phyloP scores from a whole-genome alignment of 768 basidiomycete genomes.

The Russula sp. region DNA sequence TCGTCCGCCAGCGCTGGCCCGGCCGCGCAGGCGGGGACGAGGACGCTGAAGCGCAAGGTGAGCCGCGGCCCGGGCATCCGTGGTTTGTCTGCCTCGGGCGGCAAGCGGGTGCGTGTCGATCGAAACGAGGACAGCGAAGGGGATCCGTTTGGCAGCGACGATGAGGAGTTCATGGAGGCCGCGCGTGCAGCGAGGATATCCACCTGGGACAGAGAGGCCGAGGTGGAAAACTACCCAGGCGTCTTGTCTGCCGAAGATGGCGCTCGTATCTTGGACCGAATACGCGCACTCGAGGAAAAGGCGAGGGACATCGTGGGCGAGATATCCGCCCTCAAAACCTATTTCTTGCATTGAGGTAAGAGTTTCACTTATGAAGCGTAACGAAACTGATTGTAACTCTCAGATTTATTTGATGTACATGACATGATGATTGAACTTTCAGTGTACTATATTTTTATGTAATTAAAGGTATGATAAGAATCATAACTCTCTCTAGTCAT shows the following conservation, averaged over 20 bases:
- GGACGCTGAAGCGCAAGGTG: slow-evolving; percentile 17
- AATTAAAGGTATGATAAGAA: slow-evolving; percentile 10
- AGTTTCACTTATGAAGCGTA: not conserved
- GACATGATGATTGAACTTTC: slow-evolving; percentile 20
- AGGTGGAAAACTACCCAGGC: slow-evolving; percentile 9
- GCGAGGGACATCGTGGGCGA: slow-evolving; percentile 22
- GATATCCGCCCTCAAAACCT: slow-evolving; percentile 21
- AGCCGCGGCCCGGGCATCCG: slow-evolving; percentile 14
- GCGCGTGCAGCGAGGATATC: slow-evolving; percentile 14
- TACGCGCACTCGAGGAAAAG: slow-evolving; percentile 20
- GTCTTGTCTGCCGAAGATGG: slow-evolving; percentile 14
- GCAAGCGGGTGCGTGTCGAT: slow-evolving; percentile 18
- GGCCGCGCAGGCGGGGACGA: slow-evolving; percentile 9
- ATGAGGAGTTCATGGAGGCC: slow-evolving; percentile 21
- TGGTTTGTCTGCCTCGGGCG: not conserved
- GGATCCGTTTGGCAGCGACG: slow-evolving; percentile 19
- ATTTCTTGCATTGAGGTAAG: slow-evolving; percentile 21
- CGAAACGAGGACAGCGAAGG: slow-evolving; percentile 20
- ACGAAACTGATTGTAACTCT: not conserved
- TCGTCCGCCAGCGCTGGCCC: slow-evolving; percentile 8
- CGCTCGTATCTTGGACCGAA: slow-evolving; percentile 16
- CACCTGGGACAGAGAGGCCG: slow-evolving; percentile 10
- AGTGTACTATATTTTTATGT: slow-evolving; percentile 20
- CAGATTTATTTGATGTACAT: slow-evolving; percentile 15
- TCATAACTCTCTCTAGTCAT: slow-evolving; percentile 2